Conservation (phyloP, 176 grass and related monocot genomes). For the Olyra latifolia region DNA sequence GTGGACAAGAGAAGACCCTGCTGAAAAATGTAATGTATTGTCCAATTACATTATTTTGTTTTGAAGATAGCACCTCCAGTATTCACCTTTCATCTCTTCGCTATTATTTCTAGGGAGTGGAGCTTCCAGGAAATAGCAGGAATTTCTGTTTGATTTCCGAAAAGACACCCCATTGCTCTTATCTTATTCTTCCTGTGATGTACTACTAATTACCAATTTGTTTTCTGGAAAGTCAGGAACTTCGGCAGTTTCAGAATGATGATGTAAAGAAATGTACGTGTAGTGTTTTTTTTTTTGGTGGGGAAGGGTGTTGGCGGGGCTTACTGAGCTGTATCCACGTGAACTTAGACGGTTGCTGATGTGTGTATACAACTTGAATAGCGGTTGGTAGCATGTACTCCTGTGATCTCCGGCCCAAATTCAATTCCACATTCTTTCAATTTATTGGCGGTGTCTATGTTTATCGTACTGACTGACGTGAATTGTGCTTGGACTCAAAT, state of each 20-base stretch:
- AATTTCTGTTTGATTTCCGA: neutral
- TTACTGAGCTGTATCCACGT: neutral
- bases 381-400: slow-evolving; percentile 17
- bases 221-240: slow-evolving; percentile 59
- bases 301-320: no score
- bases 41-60: slow-evolving; percentile 14
- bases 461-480: no score
- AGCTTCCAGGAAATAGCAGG: neutral
- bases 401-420: neutral
- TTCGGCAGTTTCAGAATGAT: slow-evolving; percentile 19
- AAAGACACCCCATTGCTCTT: neutral
- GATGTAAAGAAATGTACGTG: slow-evolving; percentile 47
- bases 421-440: slow-evolving; percentile 22
- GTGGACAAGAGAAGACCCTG: slow-evolving; percentile 93
- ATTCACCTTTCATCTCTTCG: neutral
- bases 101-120: slow-evolving; percentile 21
- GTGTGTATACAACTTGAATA: slow-evolving; percentile 32
- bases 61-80: neutral
- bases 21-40: slow-evolving; percentile 48
- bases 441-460: no score
- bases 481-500: no score
- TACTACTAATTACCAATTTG: neutral
- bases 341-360: slow-evolving; percentile 10
- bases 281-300: slow-evolving; percentile 25
- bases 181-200: neutral